Percentiles rank a stretch among this genome's conserved stretches.
Conservation (phyloP, 2,329 filamentous ascomycete genomes). For the Xylaria hypoxylon region DNA sequence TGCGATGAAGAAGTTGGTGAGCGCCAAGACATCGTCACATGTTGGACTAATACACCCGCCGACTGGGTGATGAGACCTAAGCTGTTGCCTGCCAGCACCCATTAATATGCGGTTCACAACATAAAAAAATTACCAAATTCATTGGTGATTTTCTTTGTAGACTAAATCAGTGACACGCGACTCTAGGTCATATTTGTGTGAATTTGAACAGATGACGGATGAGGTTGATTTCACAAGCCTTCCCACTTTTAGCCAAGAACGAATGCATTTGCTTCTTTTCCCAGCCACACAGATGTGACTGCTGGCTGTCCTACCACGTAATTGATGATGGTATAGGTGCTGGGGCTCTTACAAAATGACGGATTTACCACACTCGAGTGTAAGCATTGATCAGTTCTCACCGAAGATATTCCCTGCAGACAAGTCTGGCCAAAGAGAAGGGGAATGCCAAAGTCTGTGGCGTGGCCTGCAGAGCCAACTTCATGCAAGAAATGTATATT, state of each 20-base stretch:
- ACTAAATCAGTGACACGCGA: neutral
- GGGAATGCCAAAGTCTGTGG: neutral
- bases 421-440: neutral
- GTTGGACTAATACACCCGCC: neutral
- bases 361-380: no score
- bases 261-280: neutral
- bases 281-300: neutral
- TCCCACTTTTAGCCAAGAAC: neutral
- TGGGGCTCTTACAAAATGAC: no score
- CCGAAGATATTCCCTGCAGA: neutral
- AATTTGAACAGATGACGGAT: neutral
- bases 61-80: neutral
- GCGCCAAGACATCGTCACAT: constrained; percentile 33
- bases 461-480: neutral
- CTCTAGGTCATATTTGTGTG: neutral
- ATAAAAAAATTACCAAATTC: neutral
- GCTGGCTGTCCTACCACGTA: neutral
- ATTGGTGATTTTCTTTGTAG: neutral
- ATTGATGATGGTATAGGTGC: neutral
- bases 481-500: neutral
- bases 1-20: constrained; percentile 1
- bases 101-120: constrained; percentile 13
- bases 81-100: constrained; percentile 20
- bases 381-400: no score
- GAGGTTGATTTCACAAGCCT: neutral